A percentile compares a stretch with the other conserved stretches of the same genome.
phyloP scores from a whole-genome alignment of 2,329 filamentous ascomycete species.

The Leptographium procerum region DNA sequence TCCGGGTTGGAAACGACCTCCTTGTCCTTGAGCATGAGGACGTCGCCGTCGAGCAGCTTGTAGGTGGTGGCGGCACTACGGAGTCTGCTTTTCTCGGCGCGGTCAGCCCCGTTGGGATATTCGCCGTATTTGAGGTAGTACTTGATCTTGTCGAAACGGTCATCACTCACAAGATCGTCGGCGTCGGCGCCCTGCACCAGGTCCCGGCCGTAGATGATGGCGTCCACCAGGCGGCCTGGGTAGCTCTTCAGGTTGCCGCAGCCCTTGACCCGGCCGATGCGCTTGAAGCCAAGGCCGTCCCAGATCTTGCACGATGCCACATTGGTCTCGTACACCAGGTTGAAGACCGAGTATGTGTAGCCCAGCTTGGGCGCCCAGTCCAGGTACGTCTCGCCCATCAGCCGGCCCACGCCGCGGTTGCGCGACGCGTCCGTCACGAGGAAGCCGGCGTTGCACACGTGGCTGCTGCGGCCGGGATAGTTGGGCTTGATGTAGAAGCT shows the following conservation, averaged over 20 bases:
- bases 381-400: conserved; percentile 67
- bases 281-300: conserved; percentile 86
- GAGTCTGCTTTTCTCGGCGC: conserved; percentile 89
- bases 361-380: conserved; percentile 72
- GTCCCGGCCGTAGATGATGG: conserved; percentile 66
- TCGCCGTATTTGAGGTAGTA: conserved; percentile 92
- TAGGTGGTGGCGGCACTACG: conserved; percentile 92
- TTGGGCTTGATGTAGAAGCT: conserved; percentile 94
- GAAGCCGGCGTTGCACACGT: conserved; percentile 80
- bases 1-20: conserved; percentile 88
- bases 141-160: conserved; percentile 97
- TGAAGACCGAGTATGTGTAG: conserved; percentile 89
- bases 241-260: conserved; percentile 59
- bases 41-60: conserved; percentile 66
- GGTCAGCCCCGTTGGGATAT: conserved; percentile 86
- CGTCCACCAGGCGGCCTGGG: conserved; percentile 58
- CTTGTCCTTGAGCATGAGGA: conserved; percentile 94
- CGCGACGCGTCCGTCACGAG: conserved; percentile 62
- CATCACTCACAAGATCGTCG: conserved; percentile 81
- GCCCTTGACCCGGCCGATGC: conserved; percentile 71
- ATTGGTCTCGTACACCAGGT: conserved; percentile 89
- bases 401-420: conserved; percentile 61
- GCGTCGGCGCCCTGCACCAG: conserved; percentile 45
- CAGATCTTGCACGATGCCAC: conserved; percentile 82
- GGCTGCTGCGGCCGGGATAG: conserved; percentile 80